Percentiles rank a stretch among this genome's conserved stretches.
These are phyloP conservation scores for Aspergillus clavatus DNA, from an alignment of 2,329 filamentous ascomycete genomes.

Conservation along the genomic window DNA sequence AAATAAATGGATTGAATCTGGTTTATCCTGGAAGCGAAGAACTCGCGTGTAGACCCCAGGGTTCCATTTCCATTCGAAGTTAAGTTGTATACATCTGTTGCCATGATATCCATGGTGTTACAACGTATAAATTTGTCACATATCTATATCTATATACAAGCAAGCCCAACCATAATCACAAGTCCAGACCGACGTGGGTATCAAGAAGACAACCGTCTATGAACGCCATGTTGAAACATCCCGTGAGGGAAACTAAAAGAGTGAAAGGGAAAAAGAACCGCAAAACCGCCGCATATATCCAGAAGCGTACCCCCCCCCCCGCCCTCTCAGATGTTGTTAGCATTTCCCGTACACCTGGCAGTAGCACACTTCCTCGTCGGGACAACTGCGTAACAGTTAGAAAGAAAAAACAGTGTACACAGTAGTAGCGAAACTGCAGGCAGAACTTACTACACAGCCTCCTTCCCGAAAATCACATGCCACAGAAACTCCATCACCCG, in stretches of 20 bases:
- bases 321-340: slow-evolving; percentile 15
- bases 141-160: no score
- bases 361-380: slow-evolving; percentile 32
- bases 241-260: neutral
- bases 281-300: no score
- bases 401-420: neutral
- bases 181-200: neutral
- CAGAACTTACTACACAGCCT: slow-evolving; percentile 39
- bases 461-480: slow-evolving; percentile 53
- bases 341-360: slow-evolving; percentile 36
- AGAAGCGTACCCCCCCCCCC: no score
- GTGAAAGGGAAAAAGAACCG: no score
- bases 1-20: no score
- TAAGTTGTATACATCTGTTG: no score
- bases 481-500: slow-evolving; percentile 62
- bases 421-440: no score
- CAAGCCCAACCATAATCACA: neutral
- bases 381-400: slow-evolving; percentile 21
- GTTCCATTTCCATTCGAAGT: no score
- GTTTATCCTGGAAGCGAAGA: no score
- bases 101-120: no score
- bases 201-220: neutral
- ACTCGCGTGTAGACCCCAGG: no score
- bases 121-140: no score
- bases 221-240: neutral